Evolutionary conservation across 441 rosid genomes (phyloP).

Genomic region (Mallotus repandus): DNA sequence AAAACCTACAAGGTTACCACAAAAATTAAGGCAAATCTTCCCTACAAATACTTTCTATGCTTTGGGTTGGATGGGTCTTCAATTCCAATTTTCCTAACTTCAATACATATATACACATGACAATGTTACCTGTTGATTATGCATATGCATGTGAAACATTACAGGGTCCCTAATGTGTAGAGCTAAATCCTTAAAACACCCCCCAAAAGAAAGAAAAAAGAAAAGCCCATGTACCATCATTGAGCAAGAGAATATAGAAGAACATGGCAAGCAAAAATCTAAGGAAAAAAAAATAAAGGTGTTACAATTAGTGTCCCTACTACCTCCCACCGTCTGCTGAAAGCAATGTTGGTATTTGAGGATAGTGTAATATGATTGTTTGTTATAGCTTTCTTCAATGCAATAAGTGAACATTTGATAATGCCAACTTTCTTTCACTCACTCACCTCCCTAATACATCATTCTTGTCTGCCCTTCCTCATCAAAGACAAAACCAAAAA

Average conservation of each 20-base stretch:
- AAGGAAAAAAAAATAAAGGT: not conserved
- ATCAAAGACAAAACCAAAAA: constrained; percentile 25
- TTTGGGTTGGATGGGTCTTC: too few species aligned
- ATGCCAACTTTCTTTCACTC: constrained; percentile 21
- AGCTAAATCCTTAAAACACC: too few species aligned
- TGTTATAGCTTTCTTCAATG: constrained; percentile 38
- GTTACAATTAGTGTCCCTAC: constrained; percentile 15
- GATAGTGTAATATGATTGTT: constrained; percentile 1
- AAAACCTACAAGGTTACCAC: too few species aligned
- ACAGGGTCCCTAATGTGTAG: too few species aligned
- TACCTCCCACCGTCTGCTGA: constrained; percentile 30
- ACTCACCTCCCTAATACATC: constrained; percentile 8
- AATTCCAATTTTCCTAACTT: too few species aligned
- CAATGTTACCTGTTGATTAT: too few species aligned
- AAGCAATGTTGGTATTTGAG: constrained; percentile 32
- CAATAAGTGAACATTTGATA: constrained; percentile 38
- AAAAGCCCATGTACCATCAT: not conserved
- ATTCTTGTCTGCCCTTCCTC: constrained; percentile 14
- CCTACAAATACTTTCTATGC: too few species aligned
- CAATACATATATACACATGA: too few species aligned
- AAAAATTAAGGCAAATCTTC: too few species aligned
- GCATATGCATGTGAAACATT: too few species aligned
- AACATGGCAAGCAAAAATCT: not conserved
- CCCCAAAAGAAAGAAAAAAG: too few species aligned
- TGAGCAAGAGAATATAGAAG: too few species aligned